phyloP scores from a whole-genome alignment of 805 yeast species.

The Candida pseudofarinosa region DNA sequence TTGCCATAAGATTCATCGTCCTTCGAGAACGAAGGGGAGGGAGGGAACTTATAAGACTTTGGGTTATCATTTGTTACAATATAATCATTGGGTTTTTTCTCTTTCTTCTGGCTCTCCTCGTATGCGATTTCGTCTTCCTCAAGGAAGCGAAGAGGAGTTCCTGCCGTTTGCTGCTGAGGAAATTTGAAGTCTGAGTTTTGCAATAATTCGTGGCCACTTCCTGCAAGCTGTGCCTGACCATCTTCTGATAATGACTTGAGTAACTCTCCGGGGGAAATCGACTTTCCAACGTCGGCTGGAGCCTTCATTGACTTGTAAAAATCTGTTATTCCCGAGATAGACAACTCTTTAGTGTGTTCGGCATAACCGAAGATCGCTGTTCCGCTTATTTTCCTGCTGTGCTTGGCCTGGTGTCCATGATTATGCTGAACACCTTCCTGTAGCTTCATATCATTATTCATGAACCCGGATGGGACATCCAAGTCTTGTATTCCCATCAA shows the following conservation, averaged over 20 bases:
- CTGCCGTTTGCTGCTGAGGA: slow-evolving; percentile 14
- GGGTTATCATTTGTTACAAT: slow-evolving; percentile 46
- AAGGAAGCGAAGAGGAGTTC: slow-evolving; percentile 20
- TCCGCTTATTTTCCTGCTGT: slow-evolving; percentile 65
- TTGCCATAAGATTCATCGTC: slow-evolving; percentile 2
- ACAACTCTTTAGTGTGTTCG: slow-evolving; percentile 59
- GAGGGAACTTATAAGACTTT: slow-evolving; percentile 55
- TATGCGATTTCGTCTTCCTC: slow-evolving; percentile 27
- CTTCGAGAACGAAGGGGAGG: slow-evolving; percentile 19
- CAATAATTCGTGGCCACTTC: slow-evolving; percentile 1
- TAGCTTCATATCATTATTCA: slow-evolving; percentile 16
- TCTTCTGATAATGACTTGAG: slow-evolving; percentile 10
- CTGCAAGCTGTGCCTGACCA: slow-evolving; percentile 1
- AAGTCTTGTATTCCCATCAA: slow-evolving; percentile 55
- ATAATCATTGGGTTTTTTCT: slow-evolving; percentile 30
- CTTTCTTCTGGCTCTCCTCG: slow-evolving; percentile 5
- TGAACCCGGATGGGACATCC: slow-evolving; percentile 53
- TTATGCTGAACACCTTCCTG: slow-evolving; percentile 9
- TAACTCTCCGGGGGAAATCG: slow-evolving; percentile 34
- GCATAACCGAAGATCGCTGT: slow-evolving; percentile 76
- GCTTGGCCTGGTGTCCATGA: slow-evolving; percentile 25
- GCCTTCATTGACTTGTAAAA: slow-evolving; percentile 16
- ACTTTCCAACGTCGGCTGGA: slow-evolving; percentile 21
- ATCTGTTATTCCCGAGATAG: slow-evolving; percentile 48
- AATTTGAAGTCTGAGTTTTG: slow-evolving; percentile 11